Evolutionary conservation across 805 yeast species (phyloP).

Genomic region (Allodekkera sacchari): DNA sequence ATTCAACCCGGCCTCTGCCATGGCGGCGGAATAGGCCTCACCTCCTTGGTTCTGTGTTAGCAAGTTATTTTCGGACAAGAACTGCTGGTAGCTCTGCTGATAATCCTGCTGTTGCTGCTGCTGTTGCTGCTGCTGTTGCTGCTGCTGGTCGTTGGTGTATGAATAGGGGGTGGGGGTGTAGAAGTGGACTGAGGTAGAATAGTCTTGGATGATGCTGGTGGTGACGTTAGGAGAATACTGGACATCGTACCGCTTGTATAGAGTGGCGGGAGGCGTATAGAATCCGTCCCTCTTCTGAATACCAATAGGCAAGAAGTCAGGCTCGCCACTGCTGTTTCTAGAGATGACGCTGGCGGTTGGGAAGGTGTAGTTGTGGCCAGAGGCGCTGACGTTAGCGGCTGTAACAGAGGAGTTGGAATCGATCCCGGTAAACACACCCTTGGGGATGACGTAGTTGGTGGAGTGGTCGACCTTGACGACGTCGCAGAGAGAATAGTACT

Average conservation of each 20-base stretch:
- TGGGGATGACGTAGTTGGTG: constrained; percentile 8
- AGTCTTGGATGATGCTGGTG: too few relatives aligned
- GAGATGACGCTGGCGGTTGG: not conserved
- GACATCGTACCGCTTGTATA: not conserved
- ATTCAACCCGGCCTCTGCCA: too few relatives aligned
- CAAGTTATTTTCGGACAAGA: too few relatives aligned
- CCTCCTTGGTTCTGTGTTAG: too few relatives aligned
- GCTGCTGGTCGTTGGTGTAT: too few relatives aligned
- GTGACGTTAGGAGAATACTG: not conserved
- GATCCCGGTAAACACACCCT: constrained; percentile 11
- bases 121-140: not conserved
- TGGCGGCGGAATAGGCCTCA: too few relatives aligned
- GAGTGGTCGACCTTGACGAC: constrained; percentile 14
- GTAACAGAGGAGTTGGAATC: constrained; percentile 2
- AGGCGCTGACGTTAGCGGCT: not conserved
- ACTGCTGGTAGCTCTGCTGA: too few relatives aligned
- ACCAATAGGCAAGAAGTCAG: constrained; percentile 10
- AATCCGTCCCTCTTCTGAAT: constrained; percentile 11
- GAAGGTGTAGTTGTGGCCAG: not conserved
- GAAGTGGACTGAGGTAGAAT: too few relatives aligned
- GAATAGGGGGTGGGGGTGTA: too few relatives aligned
- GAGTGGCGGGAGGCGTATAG: not conserved
- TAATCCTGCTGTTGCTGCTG: too few relatives aligned
- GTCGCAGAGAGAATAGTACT: constrained; percentile 36
- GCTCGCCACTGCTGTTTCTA: constrained; percentile 1